A percentile compares a stretch with the other conserved stretches of the same genome.
These are phyloP conservation scores for Grifola frondosa DNA, from an alignment of 1,284 basidiomycete genomes.

Conservation along the genomic window DNA sequence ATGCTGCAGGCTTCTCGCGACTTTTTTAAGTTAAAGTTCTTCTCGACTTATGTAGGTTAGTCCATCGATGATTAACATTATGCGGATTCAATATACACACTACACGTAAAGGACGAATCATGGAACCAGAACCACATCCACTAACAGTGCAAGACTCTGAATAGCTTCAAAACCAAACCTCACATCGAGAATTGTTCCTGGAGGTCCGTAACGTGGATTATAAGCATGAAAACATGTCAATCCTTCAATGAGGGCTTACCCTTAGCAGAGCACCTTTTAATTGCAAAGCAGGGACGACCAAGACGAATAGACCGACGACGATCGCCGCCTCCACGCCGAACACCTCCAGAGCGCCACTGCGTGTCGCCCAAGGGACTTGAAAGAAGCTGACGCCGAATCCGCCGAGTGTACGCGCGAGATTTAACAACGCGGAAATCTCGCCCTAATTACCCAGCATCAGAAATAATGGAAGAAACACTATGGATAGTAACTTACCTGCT, in stretches of 20 bases:
- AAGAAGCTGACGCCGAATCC: conserved; percentile 66
- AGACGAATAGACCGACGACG: conserved; percentile 48
- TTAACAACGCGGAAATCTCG: conserved; percentile 60
- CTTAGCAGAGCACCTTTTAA: conserved; percentile 45
- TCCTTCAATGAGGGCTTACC: conserved; percentile 32
- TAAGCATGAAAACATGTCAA: background rate
- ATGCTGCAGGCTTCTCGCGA: no score
- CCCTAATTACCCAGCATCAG: no score
- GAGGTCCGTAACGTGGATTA: background rate
- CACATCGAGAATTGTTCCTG: conserved; percentile 14
- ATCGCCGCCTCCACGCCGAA: conserved; percentile 63
- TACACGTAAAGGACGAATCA: no score
- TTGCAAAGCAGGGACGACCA: conserved; percentile 53
- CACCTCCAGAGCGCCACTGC: conserved; percentile 53
- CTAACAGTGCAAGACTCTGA: no score
- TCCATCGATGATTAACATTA: no score
- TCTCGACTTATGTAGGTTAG: no score
- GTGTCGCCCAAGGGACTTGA: conserved; percentile 59
- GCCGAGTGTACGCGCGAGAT: conserved; percentile 55
- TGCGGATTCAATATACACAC: no score
- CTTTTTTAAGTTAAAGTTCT: no score
- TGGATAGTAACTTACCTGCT: no score
- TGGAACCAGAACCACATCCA: no score
- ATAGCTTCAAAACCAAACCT: no score
- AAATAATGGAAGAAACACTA: no score